These are phyloP conservation scores for Pyrenula massariospora DNA, from an alignment of 495 filamentous ascomycete genomes.

Conservation along the genomic window DNA sequence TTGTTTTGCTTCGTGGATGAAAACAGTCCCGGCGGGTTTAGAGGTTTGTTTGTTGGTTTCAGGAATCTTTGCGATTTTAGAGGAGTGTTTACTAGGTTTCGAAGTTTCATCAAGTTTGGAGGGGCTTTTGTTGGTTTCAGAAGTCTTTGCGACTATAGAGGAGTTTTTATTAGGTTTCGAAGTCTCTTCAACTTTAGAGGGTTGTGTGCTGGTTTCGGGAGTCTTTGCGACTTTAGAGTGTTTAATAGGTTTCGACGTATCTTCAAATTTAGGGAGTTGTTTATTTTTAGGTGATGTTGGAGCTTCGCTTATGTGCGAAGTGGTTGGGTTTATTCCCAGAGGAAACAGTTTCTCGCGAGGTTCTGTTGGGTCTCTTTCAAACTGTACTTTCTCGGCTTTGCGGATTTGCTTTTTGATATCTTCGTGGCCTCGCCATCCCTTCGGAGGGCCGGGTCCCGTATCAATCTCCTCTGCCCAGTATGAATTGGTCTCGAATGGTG, in stretches of 20 bases:
- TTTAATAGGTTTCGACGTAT: no score
- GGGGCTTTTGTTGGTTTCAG: neutral
- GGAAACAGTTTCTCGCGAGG: neutral
- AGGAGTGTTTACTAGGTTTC: neutral
- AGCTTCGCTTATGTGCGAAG: no score
- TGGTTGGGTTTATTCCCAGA: neutral
- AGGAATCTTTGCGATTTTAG: neutral
- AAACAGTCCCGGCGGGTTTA: neutral
- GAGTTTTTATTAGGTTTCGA: neutral
- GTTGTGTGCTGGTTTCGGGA: no score
- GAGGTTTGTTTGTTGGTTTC: neutral
- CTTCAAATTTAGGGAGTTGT: no score
- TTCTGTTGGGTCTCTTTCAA: neutral
- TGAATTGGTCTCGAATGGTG: slow-evolving; percentile 70
- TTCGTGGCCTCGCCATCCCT: slow-evolving; percentile 35
- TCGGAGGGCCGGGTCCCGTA: slow-evolving; percentile 62
- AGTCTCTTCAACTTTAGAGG: no score
- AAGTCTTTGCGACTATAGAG: neutral
- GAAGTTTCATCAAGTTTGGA: neutral
- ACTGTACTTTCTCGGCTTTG: neutral
- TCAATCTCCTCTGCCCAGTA: slow-evolving; percentile 79
- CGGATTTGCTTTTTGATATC: neutral
- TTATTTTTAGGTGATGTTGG: no score
- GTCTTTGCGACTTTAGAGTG: neutral
- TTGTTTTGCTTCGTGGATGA: neutral